These are phyloP conservation scores for Globisporangium paroecandrum DNA, from an alignment of 352 stramenopile species.

Conservation along the genomic window DNA sequence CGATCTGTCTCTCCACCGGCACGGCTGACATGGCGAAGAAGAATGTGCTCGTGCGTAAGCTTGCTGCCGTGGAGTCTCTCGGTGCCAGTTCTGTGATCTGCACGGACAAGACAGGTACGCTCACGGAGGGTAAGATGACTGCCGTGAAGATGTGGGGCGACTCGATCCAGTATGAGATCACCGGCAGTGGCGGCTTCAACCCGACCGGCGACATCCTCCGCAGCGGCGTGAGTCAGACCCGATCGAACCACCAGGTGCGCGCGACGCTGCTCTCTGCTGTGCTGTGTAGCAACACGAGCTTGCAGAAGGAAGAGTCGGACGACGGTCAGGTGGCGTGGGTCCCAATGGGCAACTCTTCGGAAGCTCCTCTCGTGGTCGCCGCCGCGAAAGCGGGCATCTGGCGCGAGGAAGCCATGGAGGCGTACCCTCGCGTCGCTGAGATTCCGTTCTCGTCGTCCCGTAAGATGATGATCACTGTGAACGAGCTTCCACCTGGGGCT, in stretches of 20 bases:
- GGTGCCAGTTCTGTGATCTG: constrained; percentile 91
- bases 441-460: constrained; percentile 92
- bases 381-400: constrained; percentile 62
- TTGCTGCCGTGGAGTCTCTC: constrained; percentile 77
- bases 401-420: constrained; percentile 39
- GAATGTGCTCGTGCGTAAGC: constrained; percentile 81
- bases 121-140: constrained; percentile 87
- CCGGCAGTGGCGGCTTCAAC: constrained; percentile 40
- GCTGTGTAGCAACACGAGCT: constrained; percentile 67
- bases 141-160: constrained; percentile 76
- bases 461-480: constrained; percentile 92
- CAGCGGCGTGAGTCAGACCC: constrained; percentile 39
- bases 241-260: constrained; percentile 35
- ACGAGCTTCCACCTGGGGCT: constrained; percentile 31
- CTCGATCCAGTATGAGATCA: constrained; percentile 47
- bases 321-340: constrained; percentile 37
- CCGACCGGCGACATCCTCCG: constrained; percentile 51
- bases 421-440: constrained; percentile 74
- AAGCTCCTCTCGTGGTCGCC: constrained; percentile 60
- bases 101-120: constrained; percentile 93
- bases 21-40: constrained; percentile 79
- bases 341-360: constrained; percentile 67
- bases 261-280: constrained; percentile 52
- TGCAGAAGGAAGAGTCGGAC: constrained; percentile 51
- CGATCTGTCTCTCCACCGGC: constrained; percentile 66